Evolutionary conservation across 2,329 filamentous ascomycete genomes (phyloP), one percentile per base, ranked within the genome.

Genomic region (Tolypocladium pustulatum): DNA sequence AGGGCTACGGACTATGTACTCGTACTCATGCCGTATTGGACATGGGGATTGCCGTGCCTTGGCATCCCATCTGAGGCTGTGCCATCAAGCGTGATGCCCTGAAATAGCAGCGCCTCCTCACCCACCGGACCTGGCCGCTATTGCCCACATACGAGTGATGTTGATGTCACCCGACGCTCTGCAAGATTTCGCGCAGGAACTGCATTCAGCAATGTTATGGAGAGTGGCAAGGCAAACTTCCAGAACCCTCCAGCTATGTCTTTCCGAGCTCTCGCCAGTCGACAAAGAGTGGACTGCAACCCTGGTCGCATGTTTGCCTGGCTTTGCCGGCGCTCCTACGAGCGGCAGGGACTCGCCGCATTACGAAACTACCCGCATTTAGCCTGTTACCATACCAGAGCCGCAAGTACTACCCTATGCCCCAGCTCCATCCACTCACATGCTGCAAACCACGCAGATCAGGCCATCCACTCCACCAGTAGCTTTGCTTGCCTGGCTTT

Each of bases 401-500:
- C 4, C 30, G 5, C 10, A 53, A 30, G 49, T 53, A 53, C 20
- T 34, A 17, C 5, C 49, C 10, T 53, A 53, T n/a, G 30, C 49
- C 20, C 4, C 49, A 36, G 20, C 49, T 40, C 53, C 37, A 10
- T 38, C 53, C 53, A 55, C 36, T 55, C 53, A 55, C 22, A 30
- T 17, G 13, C 36, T 13, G 7, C 36, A 25, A 55, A 38, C 22
- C 13, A 15, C 36, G 36, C 43, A 60, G 58, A 60, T 60, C 61
- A 62, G 52, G 59, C 46, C 57, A 54, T 46, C 40, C 40, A 56
- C 54, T 15, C 49, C 46, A 57, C 54, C 49, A 36, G 49, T 13
- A 22, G 49, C 49, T 53, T 15, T 13, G 49, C 30, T 52, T 53
- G 20, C 20, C 30, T 12, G 20, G n/a, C 30, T n/a, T 36, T 34